Conservation (phyloP, 768 basidiomycete genomes). For the Trametes meyenii region DNA sequence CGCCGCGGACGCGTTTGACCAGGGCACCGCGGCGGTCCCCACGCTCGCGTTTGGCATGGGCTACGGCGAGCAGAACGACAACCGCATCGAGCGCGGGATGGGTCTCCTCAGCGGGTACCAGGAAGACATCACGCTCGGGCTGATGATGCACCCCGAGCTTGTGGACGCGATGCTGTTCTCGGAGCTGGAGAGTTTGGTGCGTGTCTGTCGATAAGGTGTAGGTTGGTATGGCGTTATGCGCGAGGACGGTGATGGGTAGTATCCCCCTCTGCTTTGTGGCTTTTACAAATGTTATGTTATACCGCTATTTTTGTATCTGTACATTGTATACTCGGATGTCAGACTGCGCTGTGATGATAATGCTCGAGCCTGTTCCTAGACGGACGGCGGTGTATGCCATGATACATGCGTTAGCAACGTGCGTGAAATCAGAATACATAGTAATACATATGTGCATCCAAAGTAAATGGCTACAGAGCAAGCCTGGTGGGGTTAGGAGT, state of each 20-base stretch:
- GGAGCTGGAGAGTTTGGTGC: conserved; percentile 78
- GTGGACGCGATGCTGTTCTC: conserved; percentile 70
- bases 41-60: conserved; percentile 85
- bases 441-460: background rate
- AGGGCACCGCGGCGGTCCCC: conserved; percentile 53
- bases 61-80: conserved; percentile 74
- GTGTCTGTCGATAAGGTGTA: conserved; percentile 53
- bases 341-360: background rate
- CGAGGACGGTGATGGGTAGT: background rate
- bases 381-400: background rate
- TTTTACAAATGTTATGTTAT: conserved; percentile 17
- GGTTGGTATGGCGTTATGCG: background rate
- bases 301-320: conserved; percentile 18
- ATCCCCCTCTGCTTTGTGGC: conserved; percentile 12
- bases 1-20: conserved; percentile 73
- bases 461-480: background rate
- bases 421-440: background rate
- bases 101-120: conserved; percentile 75
- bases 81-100: conserved; percentile 66
- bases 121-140: conserved; percentile 65
- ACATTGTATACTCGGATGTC: conserved; percentile 15
- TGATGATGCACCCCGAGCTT: conserved; percentile 72
- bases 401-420: background rate
- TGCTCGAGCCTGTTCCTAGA: background rate
- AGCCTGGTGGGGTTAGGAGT: background rate